phyloP scores from a whole-genome alignment of 1,284 basidiomycete genomes.

The Ceratobasidium papillatum region DNA sequence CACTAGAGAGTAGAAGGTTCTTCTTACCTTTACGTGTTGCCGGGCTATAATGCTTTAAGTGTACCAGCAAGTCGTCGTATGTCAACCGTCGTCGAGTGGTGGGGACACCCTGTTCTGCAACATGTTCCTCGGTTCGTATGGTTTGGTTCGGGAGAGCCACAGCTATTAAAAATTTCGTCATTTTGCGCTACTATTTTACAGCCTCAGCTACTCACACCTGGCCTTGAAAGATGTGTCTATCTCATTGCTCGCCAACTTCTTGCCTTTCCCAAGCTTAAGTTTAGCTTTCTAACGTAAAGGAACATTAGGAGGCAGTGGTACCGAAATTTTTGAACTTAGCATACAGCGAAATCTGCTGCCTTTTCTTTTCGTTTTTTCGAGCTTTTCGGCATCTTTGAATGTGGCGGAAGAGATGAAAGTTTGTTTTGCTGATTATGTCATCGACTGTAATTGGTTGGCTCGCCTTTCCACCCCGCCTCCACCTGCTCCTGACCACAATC shows the following conservation, averaged over 20 bases:
- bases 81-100: constrained; percentile 81
- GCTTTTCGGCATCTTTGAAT: constrained; percentile 77
- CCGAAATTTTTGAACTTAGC: constrained; percentile 43
- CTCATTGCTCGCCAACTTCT: constrained; percentile 81
- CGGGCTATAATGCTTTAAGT: constrained; percentile 85
- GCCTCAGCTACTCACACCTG: constrained; percentile 66
- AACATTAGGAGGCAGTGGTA: constrained; percentile 14
- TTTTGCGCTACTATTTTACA: neutral
- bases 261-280: constrained; percentile 95
- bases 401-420: constrained; percentile 12
- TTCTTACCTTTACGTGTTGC: constrained; percentile 72
- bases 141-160: constrained; percentile 91
- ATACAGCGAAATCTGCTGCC: constrained; percentile 85
- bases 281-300: constrained; percentile 82
- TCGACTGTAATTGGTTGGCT: neutral
- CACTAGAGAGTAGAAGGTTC: neutral
- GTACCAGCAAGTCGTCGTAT: constrained; percentile 79
- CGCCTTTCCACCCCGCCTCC: neutral
- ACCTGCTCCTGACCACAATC: neutral
- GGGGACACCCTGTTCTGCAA: constrained; percentile 60
- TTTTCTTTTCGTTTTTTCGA: constrained; percentile 87
- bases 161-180: constrained; percentile 59
- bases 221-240: constrained; percentile 97
- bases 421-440: constrained; percentile 25
- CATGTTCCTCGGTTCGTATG: constrained; percentile 62